Evolutionary conservation across 352 stramenopile species (phyloP).

Genomic region (Phytopythium cucurbitacearum): DNA sequence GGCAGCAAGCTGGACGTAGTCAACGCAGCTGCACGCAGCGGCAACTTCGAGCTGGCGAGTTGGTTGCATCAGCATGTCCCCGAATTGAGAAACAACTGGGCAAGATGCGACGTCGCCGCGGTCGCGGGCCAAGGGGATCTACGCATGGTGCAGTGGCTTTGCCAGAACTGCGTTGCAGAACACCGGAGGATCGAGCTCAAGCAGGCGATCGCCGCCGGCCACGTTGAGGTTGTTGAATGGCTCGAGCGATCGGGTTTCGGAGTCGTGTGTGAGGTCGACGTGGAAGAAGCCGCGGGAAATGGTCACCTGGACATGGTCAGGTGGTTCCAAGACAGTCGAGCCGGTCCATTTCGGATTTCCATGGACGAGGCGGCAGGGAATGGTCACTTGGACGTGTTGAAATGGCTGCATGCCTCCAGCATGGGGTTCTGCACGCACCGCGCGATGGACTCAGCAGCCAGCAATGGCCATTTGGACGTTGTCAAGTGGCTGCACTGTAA

Average conservation of each 20-base stretch:
- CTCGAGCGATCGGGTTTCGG: no score
- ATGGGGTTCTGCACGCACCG: conserved; percentile 16
- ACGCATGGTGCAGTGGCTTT: conserved; percentile 15
- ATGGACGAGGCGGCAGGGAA: conserved; percentile 13
- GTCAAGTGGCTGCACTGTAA: conserved; percentile 5
- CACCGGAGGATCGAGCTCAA: neutral
- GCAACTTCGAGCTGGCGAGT: conserved; percentile 18
- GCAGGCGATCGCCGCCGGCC: no score
- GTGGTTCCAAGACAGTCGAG: conserved; percentile 15
- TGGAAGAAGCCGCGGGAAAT: conserved; percentile 24
- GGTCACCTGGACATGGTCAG: conserved; percentile 22
- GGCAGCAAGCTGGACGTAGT: neutral
- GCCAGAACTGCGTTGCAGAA: conserved; percentile 10
- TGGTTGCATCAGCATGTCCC: conserved; percentile 13
- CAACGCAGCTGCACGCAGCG: conserved; percentile 5
- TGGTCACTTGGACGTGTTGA: conserved; percentile 22
- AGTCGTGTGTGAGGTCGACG: conserved; percentile 10
- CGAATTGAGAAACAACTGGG: conserved; percentile 12
- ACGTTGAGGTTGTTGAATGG: no score
- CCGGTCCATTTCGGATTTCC: neutral
- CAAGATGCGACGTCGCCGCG: conserved; percentile 9
- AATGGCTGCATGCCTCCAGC: conserved; percentile 18
- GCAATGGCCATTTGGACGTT: conserved; percentile 5
- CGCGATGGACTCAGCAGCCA: conserved; percentile 4
- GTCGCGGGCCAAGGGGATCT: conserved; percentile 13